phyloP scores from a whole-genome alignment of 2,329 filamentous ascomycete genomes.

The Stemphylium vesicarium region DNA sequence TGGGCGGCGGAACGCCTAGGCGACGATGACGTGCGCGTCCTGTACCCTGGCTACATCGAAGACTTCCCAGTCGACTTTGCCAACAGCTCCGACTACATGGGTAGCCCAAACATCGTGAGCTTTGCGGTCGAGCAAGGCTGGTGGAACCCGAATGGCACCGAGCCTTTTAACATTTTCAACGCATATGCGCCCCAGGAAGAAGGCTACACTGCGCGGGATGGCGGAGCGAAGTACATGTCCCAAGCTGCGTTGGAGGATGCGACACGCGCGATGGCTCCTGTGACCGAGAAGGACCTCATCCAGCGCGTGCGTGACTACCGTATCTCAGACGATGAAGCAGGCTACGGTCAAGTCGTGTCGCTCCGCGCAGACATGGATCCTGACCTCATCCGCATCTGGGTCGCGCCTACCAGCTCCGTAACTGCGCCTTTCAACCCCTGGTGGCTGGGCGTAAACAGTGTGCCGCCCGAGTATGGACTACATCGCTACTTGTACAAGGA shows the following conservation, averaged over 20 bases:
- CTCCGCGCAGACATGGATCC: slow-evolving; percentile 33
- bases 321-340: slow-evolving; percentile 47
- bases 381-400: slow-evolving; percentile 44
- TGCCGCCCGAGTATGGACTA: slow-evolving; percentile 42
- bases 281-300: slow-evolving; percentile 59
- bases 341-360: slow-evolving; percentile 45
- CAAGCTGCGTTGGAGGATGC: slow-evolving; percentile 46
- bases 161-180: slow-evolving; percentile 48
- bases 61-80: slow-evolving; percentile 44
- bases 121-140: slow-evolving; percentile 46
- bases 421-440: slow-evolving; percentile 45
- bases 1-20: slow-evolving; percentile 47
- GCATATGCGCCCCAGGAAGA: slow-evolving; percentile 39
- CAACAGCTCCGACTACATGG: slow-evolving; percentile 41
- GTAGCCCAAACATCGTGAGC: slow-evolving; percentile 43
- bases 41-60: slow-evolving; percentile 48
- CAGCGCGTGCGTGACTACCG: slow-evolving; percentile 47
- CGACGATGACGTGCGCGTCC: slow-evolving; percentile 38
- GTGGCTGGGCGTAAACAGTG: slow-evolving; percentile 43
- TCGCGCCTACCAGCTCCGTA: slow-evolving; percentile 44
- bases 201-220: slow-evolving; percentile 41
- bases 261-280: slow-evolving; percentile 52
- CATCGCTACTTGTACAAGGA: slow-evolving; percentile 47
- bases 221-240: slow-evolving; percentile 49
- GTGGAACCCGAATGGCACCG: slow-evolving; percentile 40